Evolutionary conservation across 73 alveolate species (phyloP), one percentile per base, ranked within the genome.

Genomic region (Stentor roeselii): DNA sequence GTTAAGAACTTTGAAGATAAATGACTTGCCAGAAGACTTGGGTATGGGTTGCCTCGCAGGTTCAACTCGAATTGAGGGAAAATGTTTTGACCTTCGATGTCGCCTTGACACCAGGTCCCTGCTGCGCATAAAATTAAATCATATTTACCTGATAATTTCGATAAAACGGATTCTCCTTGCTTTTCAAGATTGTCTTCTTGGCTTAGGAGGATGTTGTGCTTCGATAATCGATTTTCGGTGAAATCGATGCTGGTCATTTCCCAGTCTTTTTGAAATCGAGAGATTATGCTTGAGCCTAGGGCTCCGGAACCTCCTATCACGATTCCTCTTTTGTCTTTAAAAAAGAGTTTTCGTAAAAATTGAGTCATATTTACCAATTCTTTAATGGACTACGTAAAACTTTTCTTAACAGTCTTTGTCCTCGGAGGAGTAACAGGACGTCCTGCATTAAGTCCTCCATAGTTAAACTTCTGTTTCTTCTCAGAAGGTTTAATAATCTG

Each of bases 401-500:
- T 58, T 31, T 58, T 58, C 27, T 58, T n/a, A 0, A 31, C 35
- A 58, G 74, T 31, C 27, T 58, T 58, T n/a, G 74, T 58, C 74
- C 74, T 58, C 27, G 74, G 74, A 58, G 74, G 74, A 2, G 74
- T 58, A 2, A 21, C 15, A 58, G 74, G 74, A 21, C 74, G 15
- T n/a, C 27, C 27, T 58, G 74, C 74, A 31, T 31, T 31, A 0
- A 58, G 35, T 1, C 82, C 41, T 67, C 82, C 50, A n/a, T n/a
- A 4, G 31, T 78, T 78, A 6, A 34, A 14, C 87, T 82, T 82
- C 74, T 21, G 15, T 31, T 58, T 58, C 77, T 83, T 83, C 39
- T 83, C 89, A 0, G 89, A 75, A 3, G 94, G 94, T 76, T 89
- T 89, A 21, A 88, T 75, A 31, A 88, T 88, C 78, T 89, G 86